Evolutionary conservation across 306 rosid species (phyloP).

Genomic region (Rosa persica): DNA sequence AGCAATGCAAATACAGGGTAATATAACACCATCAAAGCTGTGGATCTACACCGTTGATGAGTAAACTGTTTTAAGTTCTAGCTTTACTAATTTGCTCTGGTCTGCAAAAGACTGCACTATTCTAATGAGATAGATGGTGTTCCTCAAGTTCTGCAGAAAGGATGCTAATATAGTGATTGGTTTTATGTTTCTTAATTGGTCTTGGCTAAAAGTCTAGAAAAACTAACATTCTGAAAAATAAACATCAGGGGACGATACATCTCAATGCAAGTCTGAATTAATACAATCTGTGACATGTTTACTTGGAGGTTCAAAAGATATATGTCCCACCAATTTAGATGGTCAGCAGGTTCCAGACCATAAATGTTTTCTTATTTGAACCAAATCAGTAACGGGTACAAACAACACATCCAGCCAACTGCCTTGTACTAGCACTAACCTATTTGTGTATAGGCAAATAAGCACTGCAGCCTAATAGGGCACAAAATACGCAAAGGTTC

Average conservation of each 20-base stretch:
- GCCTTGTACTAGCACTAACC: not conserved
- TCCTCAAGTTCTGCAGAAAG: constrained; percentile 4
- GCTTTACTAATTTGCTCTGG: not conserved
- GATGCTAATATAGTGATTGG: not conserved
- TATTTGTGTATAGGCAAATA: not conserved
- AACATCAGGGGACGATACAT: not conserved
- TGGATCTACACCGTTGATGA: not conserved
- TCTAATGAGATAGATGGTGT: not conserved
- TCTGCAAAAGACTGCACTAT: not conserved
- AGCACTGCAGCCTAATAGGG: not conserved
- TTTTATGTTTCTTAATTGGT: not conserved
- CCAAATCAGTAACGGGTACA: not conserved
- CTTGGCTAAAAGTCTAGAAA: not conserved
- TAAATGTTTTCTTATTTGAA: not conserved
- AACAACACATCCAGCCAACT: not conserved
- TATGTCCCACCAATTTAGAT: not conserved
- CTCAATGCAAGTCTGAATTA: not conserved
- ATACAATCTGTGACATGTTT: not conserved
- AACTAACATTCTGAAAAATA: not conserved
- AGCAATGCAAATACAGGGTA: not conserved
- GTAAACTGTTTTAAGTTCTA: not conserved
- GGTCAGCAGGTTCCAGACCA: not conserved
- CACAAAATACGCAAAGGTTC: not conserved
- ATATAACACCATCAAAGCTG: not conserved
- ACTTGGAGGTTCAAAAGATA: not conserved